Evolutionary conservation across 1,284 basidiomycete species (phyloP), one percentile per base, ranked within the genome.

Genomic region (Pascua guehoae): DNA sequence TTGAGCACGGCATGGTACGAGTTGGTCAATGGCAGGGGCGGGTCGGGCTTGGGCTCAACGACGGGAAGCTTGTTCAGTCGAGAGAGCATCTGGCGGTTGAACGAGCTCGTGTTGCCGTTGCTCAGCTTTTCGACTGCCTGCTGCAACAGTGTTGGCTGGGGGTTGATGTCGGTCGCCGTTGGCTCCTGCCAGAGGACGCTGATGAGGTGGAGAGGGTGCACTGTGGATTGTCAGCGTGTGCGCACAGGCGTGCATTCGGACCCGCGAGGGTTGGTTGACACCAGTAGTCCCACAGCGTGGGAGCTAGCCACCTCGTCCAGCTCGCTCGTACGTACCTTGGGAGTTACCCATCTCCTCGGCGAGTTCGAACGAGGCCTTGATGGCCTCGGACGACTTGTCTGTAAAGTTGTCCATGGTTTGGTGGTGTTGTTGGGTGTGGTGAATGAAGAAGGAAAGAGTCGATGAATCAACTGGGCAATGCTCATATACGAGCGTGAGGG

Each of bases 31-130:
- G 84, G 80, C 12, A 78, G 54, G 37, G 85, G 82, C 44, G 92
- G 89, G 52, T 90, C 87, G 0, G 93, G 93, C 15, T 90, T 81
- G 37, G 92, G 93, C 41, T 84, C 85, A 76, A 95, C 90, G 8
- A 87, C 82, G 4, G 93, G 91, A 8, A 94, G 78, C 52, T 88
- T 71, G 61, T 78, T 78, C 56, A 77, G 63, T 41, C 68, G 66
- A 12, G 69, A 69, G 51, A 71, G 60, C 38, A 77, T 65, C 18
- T 70, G 64, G 14, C 76, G 69, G 47, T 70, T 69, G 64, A 79
- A 76, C 17, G 58, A 18, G 10, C 62, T 71, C 14, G 66, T 45
- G 59, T 79, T 76, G 41, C 69, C 75, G 24, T 32, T 32, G 45
- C 74, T 73, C 24, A 76, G 63, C 53, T 73, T 70, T 54, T 79